These are phyloP conservation scores for Colletotrichum theobromicola DNA, from an alignment of 2,329 filamentous ascomycete genomes.

Conservation along the genomic window DNA sequence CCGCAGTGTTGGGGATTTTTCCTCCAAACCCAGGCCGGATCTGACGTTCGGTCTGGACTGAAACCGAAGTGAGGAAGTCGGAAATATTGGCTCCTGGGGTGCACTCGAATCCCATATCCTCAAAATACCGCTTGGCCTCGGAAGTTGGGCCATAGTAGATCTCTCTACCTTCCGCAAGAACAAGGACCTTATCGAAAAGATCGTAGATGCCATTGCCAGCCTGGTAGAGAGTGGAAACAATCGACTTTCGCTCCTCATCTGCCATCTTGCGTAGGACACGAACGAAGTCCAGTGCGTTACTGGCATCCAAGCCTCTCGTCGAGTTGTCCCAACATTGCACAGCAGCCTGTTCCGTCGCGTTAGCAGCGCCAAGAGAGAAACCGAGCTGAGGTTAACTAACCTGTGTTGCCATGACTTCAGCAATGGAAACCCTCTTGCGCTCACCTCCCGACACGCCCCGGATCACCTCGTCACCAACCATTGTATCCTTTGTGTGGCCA, in stretches of 20 bases:
- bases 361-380: not conserved
- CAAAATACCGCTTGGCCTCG: constrained; percentile 68
- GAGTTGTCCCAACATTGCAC: constrained; percentile 74
- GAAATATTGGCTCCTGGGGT: constrained; percentile 69
- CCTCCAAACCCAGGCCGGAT: constrained; percentile 71
- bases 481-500: constrained; percentile 69
- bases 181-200: constrained; percentile 75
- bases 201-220: constrained; percentile 73
- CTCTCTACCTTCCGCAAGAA: constrained; percentile 77
- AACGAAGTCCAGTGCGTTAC: constrained; percentile 75
- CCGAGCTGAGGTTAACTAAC: constrained; percentile 11
- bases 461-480: constrained; percentile 73
- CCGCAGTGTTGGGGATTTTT: constrained; percentile 70
- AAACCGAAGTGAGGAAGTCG: constrained; percentile 74
- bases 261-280: constrained; percentile 70
- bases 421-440: constrained; percentile 77
- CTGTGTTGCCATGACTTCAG: constrained; percentile 60
- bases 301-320: constrained; percentile 74
- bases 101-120: constrained; percentile 70
- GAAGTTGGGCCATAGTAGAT: constrained; percentile 74
- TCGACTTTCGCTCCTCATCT: constrained; percentile 66
- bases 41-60: constrained; percentile 73
- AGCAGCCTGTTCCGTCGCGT: constrained; percentile 49
- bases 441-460: constrained; percentile 68
- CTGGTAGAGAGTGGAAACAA: constrained; percentile 73